Conservation (phyloP, 2,329 filamentous ascomycete species). For the Dactylellina sp. region DNA sequence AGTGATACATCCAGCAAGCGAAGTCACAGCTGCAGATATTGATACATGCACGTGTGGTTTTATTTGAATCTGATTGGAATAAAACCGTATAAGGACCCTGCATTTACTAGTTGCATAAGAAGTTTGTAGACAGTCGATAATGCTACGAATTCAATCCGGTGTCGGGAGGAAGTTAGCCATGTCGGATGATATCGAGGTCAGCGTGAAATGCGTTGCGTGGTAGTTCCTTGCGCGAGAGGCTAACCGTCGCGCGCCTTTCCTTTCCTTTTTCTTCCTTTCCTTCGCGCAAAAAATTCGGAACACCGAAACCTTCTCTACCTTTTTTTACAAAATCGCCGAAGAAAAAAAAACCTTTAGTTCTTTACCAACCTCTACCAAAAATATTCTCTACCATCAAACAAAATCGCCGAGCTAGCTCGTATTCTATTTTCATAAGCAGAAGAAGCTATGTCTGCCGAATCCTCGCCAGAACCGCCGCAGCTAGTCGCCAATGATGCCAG, state of each 20-base stretch:
- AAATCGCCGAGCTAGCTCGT: background rate
- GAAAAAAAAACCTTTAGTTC: background rate
- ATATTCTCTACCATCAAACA: background rate
- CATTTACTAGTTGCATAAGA: too few relatives aligned
- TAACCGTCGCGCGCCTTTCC: conserved; percentile 1
- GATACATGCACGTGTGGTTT: too few relatives aligned
- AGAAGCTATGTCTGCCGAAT: conserved; percentile 28
- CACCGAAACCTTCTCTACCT: too few relatives aligned
- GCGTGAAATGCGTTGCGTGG: conserved; percentile 3
- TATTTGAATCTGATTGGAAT: too few relatives aligned
- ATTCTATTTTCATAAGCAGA: background rate
- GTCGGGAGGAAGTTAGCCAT: too few relatives aligned
- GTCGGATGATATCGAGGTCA: too few relatives aligned
- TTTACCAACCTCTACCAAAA: background rate
- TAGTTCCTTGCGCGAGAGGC: background rate
- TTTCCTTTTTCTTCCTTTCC: background rate
- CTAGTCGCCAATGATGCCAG: conserved; percentile 1
- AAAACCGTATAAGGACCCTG: too few relatives aligned
- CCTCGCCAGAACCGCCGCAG: conserved; percentile 37
- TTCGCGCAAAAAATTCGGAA: background rate
- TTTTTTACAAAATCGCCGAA: background rate
- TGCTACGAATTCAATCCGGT: too few relatives aligned
- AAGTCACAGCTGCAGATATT: too few relatives aligned
- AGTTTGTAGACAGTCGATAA: too few relatives aligned
- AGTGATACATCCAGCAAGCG: too few relatives aligned